phyloP scores from a whole-genome alignment of 2,329 filamentous ascomycete genomes.

The Pyrenophora graminea region DNA sequence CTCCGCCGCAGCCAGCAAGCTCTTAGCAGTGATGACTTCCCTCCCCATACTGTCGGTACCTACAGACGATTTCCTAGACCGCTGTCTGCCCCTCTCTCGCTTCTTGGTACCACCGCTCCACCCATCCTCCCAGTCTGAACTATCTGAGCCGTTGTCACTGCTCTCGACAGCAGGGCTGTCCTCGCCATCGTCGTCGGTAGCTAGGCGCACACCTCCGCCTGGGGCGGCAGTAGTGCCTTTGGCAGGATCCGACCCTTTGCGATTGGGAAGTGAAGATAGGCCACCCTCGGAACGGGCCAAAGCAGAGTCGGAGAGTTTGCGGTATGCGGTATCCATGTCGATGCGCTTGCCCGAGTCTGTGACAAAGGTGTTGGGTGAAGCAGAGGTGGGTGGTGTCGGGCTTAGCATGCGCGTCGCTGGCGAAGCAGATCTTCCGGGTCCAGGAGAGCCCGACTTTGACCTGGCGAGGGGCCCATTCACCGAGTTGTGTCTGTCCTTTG shows the following conservation, averaged over 20 bases:
- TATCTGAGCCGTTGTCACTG: conserved; percentile 65
- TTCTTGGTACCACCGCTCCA: conserved; percentile 36
- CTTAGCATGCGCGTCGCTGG: conserved; percentile 51
- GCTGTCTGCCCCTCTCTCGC: conserved; percentile 46
- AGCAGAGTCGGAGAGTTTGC: conserved; percentile 72
- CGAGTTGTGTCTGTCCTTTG: conserved; percentile 46
- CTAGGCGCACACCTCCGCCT: conserved; percentile 60
- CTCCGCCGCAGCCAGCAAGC: conserved; percentile 73
- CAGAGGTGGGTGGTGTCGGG: conserved; percentile 51
- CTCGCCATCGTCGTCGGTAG: conserved; percentile 53
- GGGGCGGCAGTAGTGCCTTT: conserved; percentile 51
- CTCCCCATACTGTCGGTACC: conserved; percentile 43
- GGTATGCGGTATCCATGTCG: conserved; percentile 71
- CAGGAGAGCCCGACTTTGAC: conserved; percentile 48
- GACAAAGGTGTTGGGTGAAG: conserved; percentile 51
- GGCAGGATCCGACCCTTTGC: conserved; percentile 54
- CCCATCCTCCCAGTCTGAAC: conserved; percentile 69
- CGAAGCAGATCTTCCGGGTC: conserved; percentile 42
- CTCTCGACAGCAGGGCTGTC: conserved; percentile 65
- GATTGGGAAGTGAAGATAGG: conserved; percentile 59
- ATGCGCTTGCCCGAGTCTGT: conserved; percentile 66
- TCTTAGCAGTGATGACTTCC: conserved; percentile 56
- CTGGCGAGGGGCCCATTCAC: conserved; percentile 44
- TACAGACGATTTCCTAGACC: conserved; percentile 40
- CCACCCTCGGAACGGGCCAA: conserved; percentile 66